Evolutionary conservation across 2,329 filamentous ascomycete species (phyloP), one percentile per base, ranked within the genome.

Genomic region (Lachnellula suecica): DNA sequence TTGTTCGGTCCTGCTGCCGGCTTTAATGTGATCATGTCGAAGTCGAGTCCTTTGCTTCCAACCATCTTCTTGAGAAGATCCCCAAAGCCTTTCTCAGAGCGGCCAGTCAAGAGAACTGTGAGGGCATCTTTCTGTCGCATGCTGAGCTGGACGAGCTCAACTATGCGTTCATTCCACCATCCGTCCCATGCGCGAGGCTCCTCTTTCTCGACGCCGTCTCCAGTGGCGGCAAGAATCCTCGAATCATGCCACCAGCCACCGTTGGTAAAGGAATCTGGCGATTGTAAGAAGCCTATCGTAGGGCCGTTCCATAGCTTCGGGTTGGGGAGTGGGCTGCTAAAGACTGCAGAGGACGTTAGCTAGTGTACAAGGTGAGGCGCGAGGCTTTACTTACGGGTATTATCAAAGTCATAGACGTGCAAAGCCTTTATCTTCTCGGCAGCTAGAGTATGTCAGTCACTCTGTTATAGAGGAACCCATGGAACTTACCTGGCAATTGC

Each of bases 221-320:
- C 94, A 1, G 91, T 96, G 2, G 92, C 86, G 10, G 87, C 84
- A 22, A 99, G 83, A 57, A 99, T 92, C 58, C 83, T 84, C 40
- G 84, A 82, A 66, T 97, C 92, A 71, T 99, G 94, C 94, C 94
- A 99, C 94, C 94, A 99, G 57, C 93, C 91, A 59, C 92, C 93
- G 60, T 87, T 88, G 56, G 84, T 75, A 62, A 97, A 89, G 47
- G 82, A 78, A 59, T 95, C 88, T 59, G 88, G 85, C 43, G 79
- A 85, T 54, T 88, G 84, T 10, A 99, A 77, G 54, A 85, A 79
- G 44, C 91, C 90, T 45, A 96, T 83, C 0, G 91, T 93, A 27
- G 79, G 76, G 1, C 82, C 82, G 60, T 87, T 88, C 94, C 94
- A 99, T 66, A 99, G 71, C 61, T 91, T 87, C 3, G 85, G 83